Conservation (phyloP, 352 stramenopile species). For the Phytopythium vexans region DNA sequence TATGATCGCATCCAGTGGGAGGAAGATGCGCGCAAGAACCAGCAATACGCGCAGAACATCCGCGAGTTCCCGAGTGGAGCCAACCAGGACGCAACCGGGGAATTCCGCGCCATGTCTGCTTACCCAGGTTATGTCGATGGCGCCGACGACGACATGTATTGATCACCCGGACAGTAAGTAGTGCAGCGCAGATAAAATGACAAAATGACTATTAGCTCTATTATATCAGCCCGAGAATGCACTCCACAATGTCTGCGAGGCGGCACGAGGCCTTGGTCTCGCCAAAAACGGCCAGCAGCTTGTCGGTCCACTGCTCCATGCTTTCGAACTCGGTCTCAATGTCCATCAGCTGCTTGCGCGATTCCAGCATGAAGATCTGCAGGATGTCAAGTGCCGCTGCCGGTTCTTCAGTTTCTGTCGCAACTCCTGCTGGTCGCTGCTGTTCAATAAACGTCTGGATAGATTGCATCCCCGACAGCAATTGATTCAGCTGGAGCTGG, state of each 20-base stretch:
- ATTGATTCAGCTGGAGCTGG: conserved; percentile 58
- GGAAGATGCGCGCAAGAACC: conserved; percentile 82
- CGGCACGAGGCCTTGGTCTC: conserved; percentile 67
- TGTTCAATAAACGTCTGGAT: conserved; percentile 51
- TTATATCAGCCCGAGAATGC: conserved; percentile 34
- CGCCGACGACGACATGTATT: conserved; percentile 41
- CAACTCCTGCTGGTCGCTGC: conserved; percentile 7
- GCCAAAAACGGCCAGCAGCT: conserved; percentile 56
- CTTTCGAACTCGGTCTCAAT: conserved; percentile 63
- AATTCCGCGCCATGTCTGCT: conserved; percentile 51
- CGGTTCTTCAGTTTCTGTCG: conserved; percentile 19
- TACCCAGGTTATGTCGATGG: conserved; percentile 36
- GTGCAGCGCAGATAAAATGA: conserved; percentile 6
- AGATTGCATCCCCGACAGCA: conserved; percentile 38
- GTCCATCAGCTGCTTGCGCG: conserved; percentile 25
- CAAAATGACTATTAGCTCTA: conserved; percentile 11
- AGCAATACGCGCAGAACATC: conserved; percentile 87
- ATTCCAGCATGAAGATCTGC: conserved; percentile 47
- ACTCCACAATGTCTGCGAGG: conserved; percentile 43
- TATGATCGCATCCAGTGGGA: conserved; percentile 91
- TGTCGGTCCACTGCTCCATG: conserved; percentile 59
- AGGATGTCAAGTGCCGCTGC: conserved; percentile 44
- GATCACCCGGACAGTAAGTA: neutral
- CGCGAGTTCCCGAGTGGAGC: conserved; percentile 66
- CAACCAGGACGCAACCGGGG: conserved; percentile 37